Conservation (phyloP, 495 filamentous ascomycete genomes). For the Cercophora sp. region DNA sequence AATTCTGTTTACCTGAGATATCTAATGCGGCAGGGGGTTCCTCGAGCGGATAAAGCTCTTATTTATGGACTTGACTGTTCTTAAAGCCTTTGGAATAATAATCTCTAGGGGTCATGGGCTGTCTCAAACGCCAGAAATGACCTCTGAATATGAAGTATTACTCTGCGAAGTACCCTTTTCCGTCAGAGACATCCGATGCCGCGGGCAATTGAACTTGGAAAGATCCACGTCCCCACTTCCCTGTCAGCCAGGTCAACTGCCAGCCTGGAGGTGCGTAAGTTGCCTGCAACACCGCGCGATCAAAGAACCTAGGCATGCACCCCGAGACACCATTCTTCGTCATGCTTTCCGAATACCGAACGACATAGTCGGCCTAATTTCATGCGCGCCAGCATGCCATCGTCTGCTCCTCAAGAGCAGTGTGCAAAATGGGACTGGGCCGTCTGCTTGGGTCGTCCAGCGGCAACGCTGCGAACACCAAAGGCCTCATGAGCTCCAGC, state of each 20-base stretch:
- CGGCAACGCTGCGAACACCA: slow-evolving; percentile 16
- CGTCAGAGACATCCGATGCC: neutral
- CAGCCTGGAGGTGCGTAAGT: neutral
- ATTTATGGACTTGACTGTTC: too few species aligned
- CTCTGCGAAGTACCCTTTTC: too few species aligned
- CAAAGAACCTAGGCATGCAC: neutral
- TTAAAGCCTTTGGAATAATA: too few species aligned
- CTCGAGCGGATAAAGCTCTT: too few species aligned
- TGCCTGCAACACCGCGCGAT: neutral
- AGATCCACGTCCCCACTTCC: neutral
- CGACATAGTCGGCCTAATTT: neutral
- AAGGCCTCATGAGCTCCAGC: slow-evolving; percentile 12
- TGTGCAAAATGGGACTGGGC: slow-evolving; percentile 25
- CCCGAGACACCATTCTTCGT: neutral
- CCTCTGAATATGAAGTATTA: too few species aligned
- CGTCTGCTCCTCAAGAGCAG: neutral
- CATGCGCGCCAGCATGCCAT: slow-evolving; percentile 11
- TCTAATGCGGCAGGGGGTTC: too few species aligned
- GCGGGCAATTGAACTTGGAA: neutral
- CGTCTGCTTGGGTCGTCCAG: slow-evolving; percentile 19
- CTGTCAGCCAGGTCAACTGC: neutral
- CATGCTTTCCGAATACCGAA: neutral
- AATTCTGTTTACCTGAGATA: too few species aligned
- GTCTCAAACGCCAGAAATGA: too few species aligned
- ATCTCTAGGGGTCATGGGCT: too few species aligned